Evolutionary conservation across 495 filamentous ascomycete species (phyloP), one percentile per base, ranked within the genome.

Genomic region (Evernia prunastri): DNA sequence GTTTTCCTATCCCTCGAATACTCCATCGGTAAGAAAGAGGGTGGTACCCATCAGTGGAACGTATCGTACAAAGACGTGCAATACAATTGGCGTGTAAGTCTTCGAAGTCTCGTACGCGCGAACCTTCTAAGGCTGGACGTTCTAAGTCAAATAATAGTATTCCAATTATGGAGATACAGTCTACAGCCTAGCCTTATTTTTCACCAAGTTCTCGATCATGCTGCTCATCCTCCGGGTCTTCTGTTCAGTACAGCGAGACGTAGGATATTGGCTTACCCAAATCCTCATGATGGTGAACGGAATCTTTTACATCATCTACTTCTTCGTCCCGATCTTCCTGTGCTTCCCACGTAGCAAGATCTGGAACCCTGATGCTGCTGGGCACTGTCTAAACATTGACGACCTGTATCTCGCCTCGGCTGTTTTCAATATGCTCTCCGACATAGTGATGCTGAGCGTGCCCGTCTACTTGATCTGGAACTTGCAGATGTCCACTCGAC

Each of bases 151-250:
- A 27, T 59, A 11, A 45, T 54, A 70, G 63, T 58, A 33, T 33
- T 9, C 59, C 10, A 69, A 71, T 25, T 10, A 61, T 15, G 37
- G 54, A 18, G 53, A 65, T n/a, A 64, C 66, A 20, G 27, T 69
- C 20, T 67, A 69, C 43, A 23, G 36, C 20, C n/a, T 61, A 33
- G 17, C 56, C 18, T 31, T 45, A 15, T 18, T 62, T 10, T 45
- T 68, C 57, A 31, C 69, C 66, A 49, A 59, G 12, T 5, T 49
- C 57, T 51, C 71, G 65, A 31, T 68, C 56, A 18, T 71, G 62
- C 25, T 63, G 59, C 59, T 67, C 65, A n/a, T 68, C 49, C 15
- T 70, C 40, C 62, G 69, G 8, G 68, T 71, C 31, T 71, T 71
- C 63, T 37, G 43, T 13, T 29, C 56, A 9, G 33, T 53, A 20